Conservation (phyloP, 2,329 filamentous ascomycete species). For the Xylaria sp. region DNA sequence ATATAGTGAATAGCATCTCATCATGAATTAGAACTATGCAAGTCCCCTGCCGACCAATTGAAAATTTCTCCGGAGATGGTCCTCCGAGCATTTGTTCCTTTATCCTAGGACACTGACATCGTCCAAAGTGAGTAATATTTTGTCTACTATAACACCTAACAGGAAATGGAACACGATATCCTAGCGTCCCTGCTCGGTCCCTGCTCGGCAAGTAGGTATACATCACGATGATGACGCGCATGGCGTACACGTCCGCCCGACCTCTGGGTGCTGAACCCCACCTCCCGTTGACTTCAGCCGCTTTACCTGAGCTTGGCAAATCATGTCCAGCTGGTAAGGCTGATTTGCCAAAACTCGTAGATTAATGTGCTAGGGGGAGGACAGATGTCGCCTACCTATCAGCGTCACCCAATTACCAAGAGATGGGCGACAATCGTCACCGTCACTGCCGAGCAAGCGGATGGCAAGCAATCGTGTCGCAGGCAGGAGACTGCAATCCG, state of each 20-base stretch:
- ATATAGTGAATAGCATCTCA: conserved; percentile 8
- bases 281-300: conserved; percentile 39
- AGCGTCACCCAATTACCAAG: conserved; percentile 32
- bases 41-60: conserved; percentile 21
- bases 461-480: conserved; percentile 4
- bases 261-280: conserved; percentile 23
- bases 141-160: conserved; percentile 12
- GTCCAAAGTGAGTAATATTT: conserved; percentile 26
- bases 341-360: conserved; percentile 39
- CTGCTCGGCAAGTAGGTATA: conserved; percentile 26
- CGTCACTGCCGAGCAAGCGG: conserved; percentile 27
- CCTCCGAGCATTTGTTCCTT: conserved; percentile 31
- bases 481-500: conserved; percentile 3
- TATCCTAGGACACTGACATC: conserved; percentile 21
- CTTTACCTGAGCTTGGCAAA: conserved; percentile 37
- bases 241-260: background rate
- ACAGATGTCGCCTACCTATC: conserved; percentile 30
- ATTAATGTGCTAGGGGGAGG: conserved; percentile 30
- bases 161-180: conserved; percentile 17
- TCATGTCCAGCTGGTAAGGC: conserved; percentile 38
- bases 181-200: conserved; percentile 18
- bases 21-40: conserved; percentile 10
- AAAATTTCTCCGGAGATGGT: conserved; percentile 29
- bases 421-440: conserved; percentile 22
- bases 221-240: conserved; percentile 15